Percentiles rank a stretch among this genome's conserved stretches.
Conservation (phyloP, 805 yeast genomes). For the Starmera pachycereana region DNA sequence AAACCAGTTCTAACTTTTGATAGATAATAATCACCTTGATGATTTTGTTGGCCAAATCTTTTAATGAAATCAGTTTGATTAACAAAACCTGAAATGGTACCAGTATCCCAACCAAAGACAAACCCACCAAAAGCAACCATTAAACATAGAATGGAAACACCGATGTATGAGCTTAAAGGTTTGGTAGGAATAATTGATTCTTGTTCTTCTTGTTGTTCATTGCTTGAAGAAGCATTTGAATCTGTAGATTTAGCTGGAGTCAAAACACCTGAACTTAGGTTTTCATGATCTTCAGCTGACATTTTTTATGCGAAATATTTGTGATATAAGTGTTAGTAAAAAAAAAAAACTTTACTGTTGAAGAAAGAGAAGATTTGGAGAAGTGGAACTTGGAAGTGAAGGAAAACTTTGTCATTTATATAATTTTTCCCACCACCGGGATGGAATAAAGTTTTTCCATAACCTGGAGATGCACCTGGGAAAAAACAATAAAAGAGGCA, state of each 20-base stretch:
- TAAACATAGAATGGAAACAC: slow-evolving; percentile 22
- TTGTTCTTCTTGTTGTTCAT: not conserved
- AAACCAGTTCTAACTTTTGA: slow-evolving; percentile 47
- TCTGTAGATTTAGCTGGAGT: slow-evolving; percentile 11
- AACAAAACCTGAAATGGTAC: slow-evolving; percentile 69
- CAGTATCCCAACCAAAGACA: slow-evolving; percentile 74
- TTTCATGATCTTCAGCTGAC: slow-evolving; percentile 2
- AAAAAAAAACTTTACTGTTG: slow-evolving; percentile 5
- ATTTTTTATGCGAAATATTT: slow-evolving; percentile 6
- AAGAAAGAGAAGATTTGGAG: not conserved
- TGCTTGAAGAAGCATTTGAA: not conserved
- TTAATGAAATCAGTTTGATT: slow-evolving; percentile 40
- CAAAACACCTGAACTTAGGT: slow-evolving; percentile 10
- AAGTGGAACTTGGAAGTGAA: too few species aligned
- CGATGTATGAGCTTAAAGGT: slow-evolving; percentile 21
- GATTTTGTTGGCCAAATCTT: slow-evolving; percentile 43
- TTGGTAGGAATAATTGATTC: slow-evolving; percentile 20
- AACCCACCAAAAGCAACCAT: slow-evolving; percentile 67
- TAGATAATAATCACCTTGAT: slow-evolving; percentile 34
- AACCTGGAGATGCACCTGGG: too few species aligned
- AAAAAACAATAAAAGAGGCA: too few species aligned
- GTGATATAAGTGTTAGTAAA: slow-evolving; percentile 6
- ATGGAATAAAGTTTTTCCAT: too few species aligned
- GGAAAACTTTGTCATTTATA: too few species aligned
- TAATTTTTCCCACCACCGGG: too few species aligned